Conservation (phyloP, 2,329 filamentous ascomycete genomes). For the Boeremia exigua region DNA sequence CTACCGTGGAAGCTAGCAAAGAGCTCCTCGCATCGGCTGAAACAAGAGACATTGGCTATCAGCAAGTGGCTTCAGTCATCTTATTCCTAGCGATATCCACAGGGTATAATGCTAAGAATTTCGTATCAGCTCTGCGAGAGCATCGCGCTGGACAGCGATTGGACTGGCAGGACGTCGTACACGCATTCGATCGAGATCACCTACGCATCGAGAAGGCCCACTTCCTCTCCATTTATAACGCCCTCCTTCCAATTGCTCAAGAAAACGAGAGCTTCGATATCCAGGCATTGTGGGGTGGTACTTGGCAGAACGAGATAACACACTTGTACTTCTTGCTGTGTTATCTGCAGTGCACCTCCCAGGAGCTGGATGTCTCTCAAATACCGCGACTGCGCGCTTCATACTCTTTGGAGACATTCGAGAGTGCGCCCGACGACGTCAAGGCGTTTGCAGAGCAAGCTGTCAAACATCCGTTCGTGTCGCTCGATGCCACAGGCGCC, state of each 20-base stretch:
- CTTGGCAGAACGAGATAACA: conserved; percentile 84
- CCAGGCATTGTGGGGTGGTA: conserved; percentile 85
- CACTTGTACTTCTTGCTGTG: conserved; percentile 94
- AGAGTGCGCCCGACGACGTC: conserved; percentile 64
- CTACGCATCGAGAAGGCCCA: conserved; percentile 78
- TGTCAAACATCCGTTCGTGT: conserved; percentile 85
- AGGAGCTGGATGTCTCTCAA: conserved; percentile 80
- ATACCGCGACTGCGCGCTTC: conserved; percentile 82
- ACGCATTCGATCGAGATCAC: conserved; percentile 79
- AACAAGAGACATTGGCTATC: conserved; percentile 73
- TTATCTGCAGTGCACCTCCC: conserved; percentile 76
- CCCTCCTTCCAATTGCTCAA: conserved; percentile 73
- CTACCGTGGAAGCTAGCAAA: conserved; percentile 72
- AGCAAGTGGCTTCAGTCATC: conserved; percentile 81
- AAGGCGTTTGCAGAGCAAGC: conserved; percentile 69
- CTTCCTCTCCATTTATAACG: conserved; percentile 81
- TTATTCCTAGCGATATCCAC: conserved; percentile 71
- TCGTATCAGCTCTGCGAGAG: conserved; percentile 64
- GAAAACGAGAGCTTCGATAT: conserved; percentile 75
- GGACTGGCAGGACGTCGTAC: conserved; percentile 74
- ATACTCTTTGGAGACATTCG: conserved; percentile 71
- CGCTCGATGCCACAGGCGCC: conserved; percentile 78
- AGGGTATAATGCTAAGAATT: conserved; percentile 71
- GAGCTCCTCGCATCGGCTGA: conserved; percentile 64
- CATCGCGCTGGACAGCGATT: conserved; percentile 62